Conservation (phyloP, 2,329 filamentous ascomycete genomes). For the Colletotrichum salicis region DNA sequence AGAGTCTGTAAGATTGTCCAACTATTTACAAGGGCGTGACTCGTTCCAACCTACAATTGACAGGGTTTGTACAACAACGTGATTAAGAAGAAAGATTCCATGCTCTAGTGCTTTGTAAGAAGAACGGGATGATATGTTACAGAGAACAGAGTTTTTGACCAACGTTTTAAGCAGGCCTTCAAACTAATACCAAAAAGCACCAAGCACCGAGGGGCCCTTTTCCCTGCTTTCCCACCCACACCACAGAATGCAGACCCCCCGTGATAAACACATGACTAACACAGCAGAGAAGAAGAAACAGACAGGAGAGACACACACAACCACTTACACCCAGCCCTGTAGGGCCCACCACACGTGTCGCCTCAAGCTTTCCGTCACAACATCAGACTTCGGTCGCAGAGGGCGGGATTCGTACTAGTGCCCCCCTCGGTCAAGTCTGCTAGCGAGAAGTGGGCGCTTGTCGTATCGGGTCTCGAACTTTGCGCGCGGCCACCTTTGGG, state of each 20-base stretch:
- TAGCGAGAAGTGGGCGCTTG: background rate
- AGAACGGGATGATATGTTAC: conserved; percentile 22
- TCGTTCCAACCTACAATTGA: background rate
- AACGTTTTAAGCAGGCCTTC: conserved; percentile 20
- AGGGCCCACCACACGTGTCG: conserved; percentile 11
- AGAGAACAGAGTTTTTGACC: conserved; percentile 18
- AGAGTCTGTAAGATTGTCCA: background rate
- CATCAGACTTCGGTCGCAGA: background rate
- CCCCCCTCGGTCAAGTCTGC: background rate
- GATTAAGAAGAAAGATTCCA: background rate
- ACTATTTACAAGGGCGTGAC: conserved; percentile 2
- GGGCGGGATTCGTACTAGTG: background rate
- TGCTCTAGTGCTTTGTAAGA: conserved; percentile 8
- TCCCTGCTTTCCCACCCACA: background rate
- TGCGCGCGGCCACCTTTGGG: background rate
- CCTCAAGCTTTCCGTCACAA: conserved; percentile 6
- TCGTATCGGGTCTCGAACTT: background rate
- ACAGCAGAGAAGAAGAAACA: background rate
- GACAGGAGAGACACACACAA: background rate
- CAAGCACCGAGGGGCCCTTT: background rate
- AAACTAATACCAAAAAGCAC: conserved; percentile 13
- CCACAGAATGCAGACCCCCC: background rate
- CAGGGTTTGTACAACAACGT: background rate
- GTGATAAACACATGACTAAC: conserved; percentile 10
- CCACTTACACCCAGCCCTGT: background rate